These are phyloP conservation scores for Funneliformis mosseae DNA, from an alignment of 192 early-diverging fungal species.

Conservation along the genomic window DNA sequence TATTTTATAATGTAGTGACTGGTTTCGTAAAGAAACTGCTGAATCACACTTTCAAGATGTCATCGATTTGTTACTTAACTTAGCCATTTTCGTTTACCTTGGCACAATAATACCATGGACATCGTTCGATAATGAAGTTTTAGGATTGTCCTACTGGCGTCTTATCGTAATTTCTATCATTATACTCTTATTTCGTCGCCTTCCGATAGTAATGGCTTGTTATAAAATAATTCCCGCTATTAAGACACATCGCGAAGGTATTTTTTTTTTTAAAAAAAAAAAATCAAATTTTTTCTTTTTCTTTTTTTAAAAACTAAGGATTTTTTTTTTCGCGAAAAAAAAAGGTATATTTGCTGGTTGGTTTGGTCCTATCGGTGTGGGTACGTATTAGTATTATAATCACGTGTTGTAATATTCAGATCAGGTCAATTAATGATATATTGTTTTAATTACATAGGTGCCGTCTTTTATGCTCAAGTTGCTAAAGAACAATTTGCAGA, in stretches of 20 bases:
- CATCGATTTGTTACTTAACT: conserved; percentile 80
- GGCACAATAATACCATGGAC: conserved; percentile 79
- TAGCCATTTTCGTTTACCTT: conserved; percentile 88
- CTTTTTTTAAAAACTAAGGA: no score
- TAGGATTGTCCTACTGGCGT: conserved; percentile 62
- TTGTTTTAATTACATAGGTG: conserved; percentile 42
- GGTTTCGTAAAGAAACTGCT: conserved; percentile 79
- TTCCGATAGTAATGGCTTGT: conserved; percentile 65
- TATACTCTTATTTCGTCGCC: conserved; percentile 68
- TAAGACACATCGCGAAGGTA: conserved; percentile 66
- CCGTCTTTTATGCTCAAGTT: conserved; percentile 55
- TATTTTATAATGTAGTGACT: conserved; percentile 51
- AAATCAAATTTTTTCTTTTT: no score
- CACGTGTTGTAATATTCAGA: not conserved
- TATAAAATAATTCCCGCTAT: conserved; percentile 68
- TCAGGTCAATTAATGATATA: not conserved
- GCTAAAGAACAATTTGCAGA: conserved; percentile 32
- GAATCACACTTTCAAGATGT: conserved; percentile 82
- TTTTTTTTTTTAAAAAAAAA: not conserved
- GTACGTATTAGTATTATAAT: not conserved
- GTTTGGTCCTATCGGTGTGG: conserved; percentile 84
- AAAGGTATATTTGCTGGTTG: conserved; percentile 73
- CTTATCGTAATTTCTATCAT: conserved; percentile 57
- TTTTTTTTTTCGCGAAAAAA: no score
- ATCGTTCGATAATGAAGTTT: conserved; percentile 52